phyloP scores from a whole-genome alignment of 495 filamentous ascomycete species.

The Penicillium maclennaniae region DNA sequence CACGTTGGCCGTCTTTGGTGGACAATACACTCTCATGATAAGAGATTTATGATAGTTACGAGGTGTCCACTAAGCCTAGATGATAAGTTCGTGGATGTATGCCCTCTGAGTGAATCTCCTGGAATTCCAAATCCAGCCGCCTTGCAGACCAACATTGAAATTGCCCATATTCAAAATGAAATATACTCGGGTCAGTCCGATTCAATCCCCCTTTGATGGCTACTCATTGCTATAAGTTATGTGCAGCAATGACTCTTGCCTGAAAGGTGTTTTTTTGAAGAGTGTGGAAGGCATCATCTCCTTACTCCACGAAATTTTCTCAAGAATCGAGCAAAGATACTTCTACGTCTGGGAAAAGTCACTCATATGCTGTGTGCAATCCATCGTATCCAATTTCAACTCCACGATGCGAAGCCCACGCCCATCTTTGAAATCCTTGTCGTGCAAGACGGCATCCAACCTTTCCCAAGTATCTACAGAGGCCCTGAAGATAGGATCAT shows the following conservation, averaged over 20 bases:
- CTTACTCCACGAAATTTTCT: not conserved
- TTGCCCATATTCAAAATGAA: slow-evolving; percentile 5
- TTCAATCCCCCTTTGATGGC: not conserved
- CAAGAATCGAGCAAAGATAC: not conserved
- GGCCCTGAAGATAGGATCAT: slow-evolving; percentile 42
- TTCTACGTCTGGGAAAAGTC: not conserved
- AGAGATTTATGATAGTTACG: slow-evolving; percentile 2
- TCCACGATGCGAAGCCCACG: slow-evolving; percentile 8
- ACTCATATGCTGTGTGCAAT: slow-evolving; percentile 5
- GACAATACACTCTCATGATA: slow-evolving; percentile 8
- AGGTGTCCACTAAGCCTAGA: slow-evolving; percentile 1
- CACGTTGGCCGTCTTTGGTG: slow-evolving; percentile 6
- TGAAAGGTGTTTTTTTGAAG: not conserved
- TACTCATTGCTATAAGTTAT: not conserved
- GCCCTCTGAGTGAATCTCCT: not conserved
- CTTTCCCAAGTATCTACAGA: slow-evolving; percentile 1
- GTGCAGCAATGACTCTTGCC: slow-evolving; percentile 1
- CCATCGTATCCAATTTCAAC: slow-evolving; percentile 6
- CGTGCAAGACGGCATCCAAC: slow-evolving; percentile 1
- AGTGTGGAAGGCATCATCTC: slow-evolving; percentile 8
- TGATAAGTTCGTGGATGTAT: not conserved
- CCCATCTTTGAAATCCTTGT: not conserved
- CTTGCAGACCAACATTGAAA: slow-evolving; percentile 4
- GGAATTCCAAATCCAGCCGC: slow-evolving; percentile 5
- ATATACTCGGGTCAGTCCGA: slow-evolving; percentile 1